These are phyloP conservation scores for Dalbergia cultrata DNA, from an alignment of 306 rosid species.

Conservation along the genomic window DNA sequence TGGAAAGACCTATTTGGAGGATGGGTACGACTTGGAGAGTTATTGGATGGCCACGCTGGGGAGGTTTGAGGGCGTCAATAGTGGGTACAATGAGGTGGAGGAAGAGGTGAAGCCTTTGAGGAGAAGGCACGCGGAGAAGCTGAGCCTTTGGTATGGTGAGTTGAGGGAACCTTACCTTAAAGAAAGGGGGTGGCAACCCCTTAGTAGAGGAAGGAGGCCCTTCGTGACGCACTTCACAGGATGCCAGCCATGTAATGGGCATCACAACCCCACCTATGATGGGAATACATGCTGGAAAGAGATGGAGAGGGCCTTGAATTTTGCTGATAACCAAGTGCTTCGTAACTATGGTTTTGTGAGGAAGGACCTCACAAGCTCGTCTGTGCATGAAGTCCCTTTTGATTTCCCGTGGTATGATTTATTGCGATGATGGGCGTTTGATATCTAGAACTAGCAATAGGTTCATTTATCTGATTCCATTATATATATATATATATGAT, in stretches of 20 bases:
- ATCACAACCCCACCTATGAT: slow-evolving; percentile 50
- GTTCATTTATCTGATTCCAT: not conserved
- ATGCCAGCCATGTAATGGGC: slow-evolving; percentile 65
- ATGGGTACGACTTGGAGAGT: slow-evolving; percentile 43
- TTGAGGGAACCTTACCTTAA: slow-evolving; percentile 40
- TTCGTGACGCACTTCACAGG: slow-evolving; percentile 67
- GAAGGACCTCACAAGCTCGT: slow-evolving; percentile 26
- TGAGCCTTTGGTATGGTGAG: slow-evolving; percentile 34
- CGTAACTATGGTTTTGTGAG: slow-evolving; percentile 53
- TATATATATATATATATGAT: too few relatives aligned
- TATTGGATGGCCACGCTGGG: slow-evolving; percentile 49
- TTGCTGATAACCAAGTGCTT: slow-evolving; percentile 62
- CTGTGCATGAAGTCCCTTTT: slow-evolving; percentile 35
- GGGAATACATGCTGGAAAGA: slow-evolving; percentile 55
- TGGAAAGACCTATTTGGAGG: slow-evolving; percentile 49
- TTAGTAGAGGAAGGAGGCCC: slow-evolving; percentile 43
- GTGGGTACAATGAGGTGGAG: slow-evolving; percentile 45
- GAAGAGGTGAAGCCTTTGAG: not conserved
- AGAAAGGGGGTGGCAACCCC: slow-evolving; percentile 10
- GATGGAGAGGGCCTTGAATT: slow-evolving; percentile 61
- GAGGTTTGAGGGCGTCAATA: slow-evolving; percentile 21
- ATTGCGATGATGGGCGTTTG: not conserved
- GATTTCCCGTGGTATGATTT: slow-evolving; percentile 38
- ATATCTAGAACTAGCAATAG: not conserved
- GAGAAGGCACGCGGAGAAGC: slow-evolving; percentile 59